Evolutionary conservation across 176 grass and related monocot species (phyloP).

Genomic region (Eleusine coracana): DNA sequence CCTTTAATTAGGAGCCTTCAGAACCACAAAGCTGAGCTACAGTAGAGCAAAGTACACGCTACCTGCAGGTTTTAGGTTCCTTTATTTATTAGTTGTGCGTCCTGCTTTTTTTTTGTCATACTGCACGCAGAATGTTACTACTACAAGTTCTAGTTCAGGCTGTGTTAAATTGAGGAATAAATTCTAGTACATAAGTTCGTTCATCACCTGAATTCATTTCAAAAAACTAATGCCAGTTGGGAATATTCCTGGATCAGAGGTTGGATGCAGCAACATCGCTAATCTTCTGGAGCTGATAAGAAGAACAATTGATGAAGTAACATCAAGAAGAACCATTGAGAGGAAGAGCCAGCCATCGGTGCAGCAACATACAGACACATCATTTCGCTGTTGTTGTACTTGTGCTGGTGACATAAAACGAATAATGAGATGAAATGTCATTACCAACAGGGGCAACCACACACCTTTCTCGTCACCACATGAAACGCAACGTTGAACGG

Average conservation of each 20-base stretch:
- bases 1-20: constrained; percentile 4
- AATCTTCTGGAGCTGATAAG: background rate
- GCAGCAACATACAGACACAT: background rate
- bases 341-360: background rate
- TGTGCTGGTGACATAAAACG: constrained; percentile 36
- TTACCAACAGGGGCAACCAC: constrained; percentile 27
- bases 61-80: background rate
- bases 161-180: background rate
- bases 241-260: background rate
- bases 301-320: background rate
- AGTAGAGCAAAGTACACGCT: constrained; percentile 38
- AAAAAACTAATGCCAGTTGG: background rate
- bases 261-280: background rate
- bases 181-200: background rate
- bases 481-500: constrained; percentile 28
- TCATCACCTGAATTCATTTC: background rate
- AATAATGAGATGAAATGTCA: constrained; percentile 47
- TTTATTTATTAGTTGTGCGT: constrained; percentile 30
- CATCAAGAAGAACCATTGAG: background rate
- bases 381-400: constrained; percentile 19
- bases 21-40: constrained; percentile 42
- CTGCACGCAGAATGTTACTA: background rate
- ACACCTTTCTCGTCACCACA: constrained; percentile 19
- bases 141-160: background rate
- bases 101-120: background rate